phyloP scores from a whole-genome alignment of 352 stramenopile genomes.

The Phytophthora niederhauseri region DNA sequence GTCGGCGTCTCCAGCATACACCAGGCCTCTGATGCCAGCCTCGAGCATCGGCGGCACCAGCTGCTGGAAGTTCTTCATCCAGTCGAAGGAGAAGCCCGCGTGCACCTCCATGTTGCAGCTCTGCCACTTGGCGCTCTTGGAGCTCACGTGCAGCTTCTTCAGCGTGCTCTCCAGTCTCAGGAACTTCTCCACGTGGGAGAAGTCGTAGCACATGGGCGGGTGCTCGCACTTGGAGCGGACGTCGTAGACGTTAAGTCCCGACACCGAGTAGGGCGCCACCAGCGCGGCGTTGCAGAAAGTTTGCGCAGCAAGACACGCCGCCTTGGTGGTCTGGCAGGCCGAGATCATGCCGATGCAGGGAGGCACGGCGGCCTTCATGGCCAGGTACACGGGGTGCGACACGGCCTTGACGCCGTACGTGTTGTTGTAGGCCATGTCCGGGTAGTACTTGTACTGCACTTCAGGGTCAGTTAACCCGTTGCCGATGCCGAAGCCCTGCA shows the following conservation, averaged over 20 bases:
- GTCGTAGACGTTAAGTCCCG: conserved; percentile 87
- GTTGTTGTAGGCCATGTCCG: conserved; percentile 93
- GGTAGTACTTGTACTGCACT: conserved; percentile 88
- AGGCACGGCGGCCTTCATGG: conserved; percentile 69
- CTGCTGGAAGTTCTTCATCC: conserved; percentile 97
- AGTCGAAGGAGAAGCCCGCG: conserved; percentile 93
- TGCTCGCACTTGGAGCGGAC: conserved; percentile 93
- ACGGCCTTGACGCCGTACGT: conserved; percentile 80
- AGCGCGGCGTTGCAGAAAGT: conserved; percentile 91
- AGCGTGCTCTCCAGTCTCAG: conserved; percentile 82
- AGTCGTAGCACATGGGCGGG: conserved; percentile 95
- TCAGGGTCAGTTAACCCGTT: conserved; percentile 96
- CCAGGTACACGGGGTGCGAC: conserved; percentile 62
- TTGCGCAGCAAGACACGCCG: conserved; percentile 85
- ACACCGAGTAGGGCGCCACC: conserved; percentile 55
- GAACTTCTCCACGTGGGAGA: conserved; percentile 92
- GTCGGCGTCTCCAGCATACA: conserved; percentile 97
- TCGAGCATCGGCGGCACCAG: conserved; percentile 93
- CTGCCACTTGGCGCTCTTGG: conserved; percentile 88
- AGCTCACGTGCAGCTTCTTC: conserved; percentile 86
- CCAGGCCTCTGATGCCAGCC: conserved; percentile 89
- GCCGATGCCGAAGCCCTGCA: conserved; percentile 95
- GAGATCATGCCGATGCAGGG: conserved; percentile 83
- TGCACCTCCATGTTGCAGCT: conserved; percentile 97
- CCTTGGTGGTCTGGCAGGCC: conserved; percentile 81